phyloP scores from a whole-genome alignment of 2,329 filamentous ascomycete species.

The Nemania sp. region DNA sequence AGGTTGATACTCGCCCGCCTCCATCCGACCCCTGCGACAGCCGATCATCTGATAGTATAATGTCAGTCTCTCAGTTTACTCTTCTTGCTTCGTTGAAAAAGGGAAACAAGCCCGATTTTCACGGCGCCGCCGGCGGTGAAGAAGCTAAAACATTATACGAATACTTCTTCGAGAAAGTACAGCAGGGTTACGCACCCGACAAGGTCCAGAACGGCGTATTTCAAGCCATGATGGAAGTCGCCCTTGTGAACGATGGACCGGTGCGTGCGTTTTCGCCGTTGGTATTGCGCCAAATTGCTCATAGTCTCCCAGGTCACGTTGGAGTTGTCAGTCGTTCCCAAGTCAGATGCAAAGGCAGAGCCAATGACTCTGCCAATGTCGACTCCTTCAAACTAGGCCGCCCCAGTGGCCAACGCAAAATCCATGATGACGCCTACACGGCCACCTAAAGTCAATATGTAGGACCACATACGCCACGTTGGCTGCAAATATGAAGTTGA shows the following conservation, averaged over 20 bases:
- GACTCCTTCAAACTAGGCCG: not conserved
- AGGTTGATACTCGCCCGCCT: slow-evolving; percentile 37
- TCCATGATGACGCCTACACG: not conserved
- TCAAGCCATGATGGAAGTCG: slow-evolving; percentile 98
- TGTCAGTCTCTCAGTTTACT: slow-evolving; percentile 91
- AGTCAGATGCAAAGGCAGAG: slow-evolving; percentile 12
- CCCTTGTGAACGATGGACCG: slow-evolving; percentile 82
- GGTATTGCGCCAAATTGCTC: slow-evolving; percentile 6
- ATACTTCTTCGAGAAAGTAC: slow-evolving; percentile 77
- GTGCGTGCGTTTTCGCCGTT: slow-evolving; percentile 45
- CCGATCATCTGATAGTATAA: slow-evolving; percentile 10
- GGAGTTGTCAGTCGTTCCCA: slow-evolving; percentile 39
- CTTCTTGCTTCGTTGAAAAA: slow-evolving; percentile 92
- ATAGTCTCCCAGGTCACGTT: slow-evolving; percentile 44
- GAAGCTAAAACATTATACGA: slow-evolving; percentile 83
- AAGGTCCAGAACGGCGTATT: slow-evolving; percentile 94
- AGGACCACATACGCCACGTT: no score
- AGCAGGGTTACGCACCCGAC: slow-evolving; percentile 69
- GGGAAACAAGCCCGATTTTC: slow-evolving; percentile 93
- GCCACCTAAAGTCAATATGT: not conserved
- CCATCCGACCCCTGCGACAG: not conserved
- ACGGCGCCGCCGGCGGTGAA: slow-evolving; percentile 77
- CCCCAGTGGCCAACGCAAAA: not conserved
- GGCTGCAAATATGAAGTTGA: not conserved
- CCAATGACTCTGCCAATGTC: slow-evolving; percentile 23